Percentiles rank a stretch among this genome's conserved stretches.
Evolutionary conservation across 1,139 yeast species (phyloP).

Genomic region (Taiozyma sp.): DNA sequence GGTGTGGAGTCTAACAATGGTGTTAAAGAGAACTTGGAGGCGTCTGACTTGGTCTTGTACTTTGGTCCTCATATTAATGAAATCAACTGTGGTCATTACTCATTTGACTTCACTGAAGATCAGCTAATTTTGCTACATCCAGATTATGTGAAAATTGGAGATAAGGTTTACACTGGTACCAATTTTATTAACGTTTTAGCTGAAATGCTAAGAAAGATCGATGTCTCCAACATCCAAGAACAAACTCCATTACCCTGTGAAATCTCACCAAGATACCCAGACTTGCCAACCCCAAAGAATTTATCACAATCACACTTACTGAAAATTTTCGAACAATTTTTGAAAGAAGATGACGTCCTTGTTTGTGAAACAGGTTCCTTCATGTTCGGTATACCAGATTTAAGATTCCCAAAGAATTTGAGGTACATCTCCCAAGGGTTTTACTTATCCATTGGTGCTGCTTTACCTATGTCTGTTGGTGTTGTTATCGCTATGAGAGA

Average conservation of each 20-base stretch:
- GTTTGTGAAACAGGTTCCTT: constrained; percentile 80
- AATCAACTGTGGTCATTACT: constrained; percentile 48
- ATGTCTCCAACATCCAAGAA: constrained; percentile 28
- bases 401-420: constrained; percentile 49
- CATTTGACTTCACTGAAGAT: constrained; percentile 26
- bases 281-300: constrained; percentile 17
- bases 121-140: constrained; percentile 30
- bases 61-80: constrained; percentile 49
- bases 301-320: constrained; percentile 24
- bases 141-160: constrained; percentile 41
- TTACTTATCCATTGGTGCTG: constrained; percentile 84
- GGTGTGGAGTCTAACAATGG: constrained; percentile 47
- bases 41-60: constrained; percentile 43
- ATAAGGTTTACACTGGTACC: constrained; percentile 33
- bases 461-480: constrained; percentile 82
- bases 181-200: constrained; percentile 45
- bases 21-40: constrained; percentile 34
- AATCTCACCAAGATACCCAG: constrained; percentile 18
- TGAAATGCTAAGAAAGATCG: constrained; percentile 32
- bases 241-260: constrained; percentile 13
- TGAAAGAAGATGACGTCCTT: constrained; percentile 62
- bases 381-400: constrained; percentile 68
- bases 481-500: constrained; percentile 71
- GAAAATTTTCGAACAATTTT: constrained; percentile 29
- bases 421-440: constrained; percentile 62